Evolutionary conservation across 1,139 yeast genomes (phyloP).

Genomic region (Debaryomycetaceae sp.): DNA sequence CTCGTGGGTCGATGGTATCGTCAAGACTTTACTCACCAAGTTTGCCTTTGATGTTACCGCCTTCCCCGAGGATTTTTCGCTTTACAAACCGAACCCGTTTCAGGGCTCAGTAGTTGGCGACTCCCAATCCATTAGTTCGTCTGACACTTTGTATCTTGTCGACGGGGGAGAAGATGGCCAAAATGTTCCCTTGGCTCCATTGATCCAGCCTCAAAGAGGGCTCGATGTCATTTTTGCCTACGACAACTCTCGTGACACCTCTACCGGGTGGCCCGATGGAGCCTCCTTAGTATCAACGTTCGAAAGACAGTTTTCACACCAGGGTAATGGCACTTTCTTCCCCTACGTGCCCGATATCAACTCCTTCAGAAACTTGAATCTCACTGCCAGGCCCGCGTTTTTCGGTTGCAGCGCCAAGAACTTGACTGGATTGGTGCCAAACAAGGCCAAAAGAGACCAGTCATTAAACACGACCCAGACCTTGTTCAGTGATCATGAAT

Average conservation of each 20-base stretch:
- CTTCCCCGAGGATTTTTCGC: slow-evolving; percentile 46
- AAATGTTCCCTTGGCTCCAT: slow-evolving; percentile 36
- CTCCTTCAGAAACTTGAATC: slow-evolving; percentile 57
- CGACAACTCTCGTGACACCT: slow-evolving; percentile 47
- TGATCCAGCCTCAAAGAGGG: slow-evolving; percentile 34
- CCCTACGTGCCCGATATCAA: slow-evolving; percentile 81
- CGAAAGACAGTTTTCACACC: slow-evolving; percentile 60
- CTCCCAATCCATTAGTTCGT: slow-evolving; percentile 22
- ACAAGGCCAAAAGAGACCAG: slow-evolving; percentile 7
- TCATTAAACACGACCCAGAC: background rate
- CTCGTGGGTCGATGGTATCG: slow-evolving; percentile 47
- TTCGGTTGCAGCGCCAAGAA: slow-evolving; percentile 81
- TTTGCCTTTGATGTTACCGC: too few relatives aligned
- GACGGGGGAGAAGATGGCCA: slow-evolving; percentile 47
- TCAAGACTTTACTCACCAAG: slow-evolving; percentile 37
- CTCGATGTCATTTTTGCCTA: slow-evolving; percentile 43
- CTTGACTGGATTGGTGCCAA: slow-evolving; percentile 44
- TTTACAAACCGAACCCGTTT: slow-evolving; percentile 53
- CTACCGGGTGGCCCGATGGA: slow-evolving; percentile 41
- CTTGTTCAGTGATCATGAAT: too few relatives aligned
- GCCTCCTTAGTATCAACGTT: slow-evolving; percentile 44
- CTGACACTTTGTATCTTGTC: slow-evolving; percentile 34
- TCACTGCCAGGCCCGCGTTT: slow-evolving; percentile 68
- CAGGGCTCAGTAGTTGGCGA: slow-evolving; percentile 39
- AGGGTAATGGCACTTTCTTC: slow-evolving; percentile 64